Conservation (phyloP, 2,329 filamentous ascomycete genomes). For the Cordyceps tenuipes region DNA sequence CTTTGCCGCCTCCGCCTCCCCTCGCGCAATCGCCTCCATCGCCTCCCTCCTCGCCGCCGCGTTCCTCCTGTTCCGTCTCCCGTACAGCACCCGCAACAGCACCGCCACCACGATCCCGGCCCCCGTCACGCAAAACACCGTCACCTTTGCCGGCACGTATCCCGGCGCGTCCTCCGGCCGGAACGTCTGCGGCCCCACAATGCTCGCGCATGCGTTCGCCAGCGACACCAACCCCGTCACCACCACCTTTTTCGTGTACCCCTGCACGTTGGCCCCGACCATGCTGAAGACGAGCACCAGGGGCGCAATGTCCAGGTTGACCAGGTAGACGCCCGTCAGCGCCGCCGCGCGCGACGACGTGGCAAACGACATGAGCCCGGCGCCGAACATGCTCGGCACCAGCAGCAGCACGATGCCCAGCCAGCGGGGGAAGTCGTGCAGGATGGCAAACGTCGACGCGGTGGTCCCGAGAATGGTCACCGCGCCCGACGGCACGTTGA, state of each 20-base stretch:
- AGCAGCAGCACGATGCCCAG: conserved; percentile 19
- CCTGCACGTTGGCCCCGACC: conserved; percentile 39
- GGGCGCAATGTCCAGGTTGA: conserved; percentile 40
- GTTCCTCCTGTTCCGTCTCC: conserved; percentile 31
- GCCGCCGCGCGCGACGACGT: conserved; percentile 21
- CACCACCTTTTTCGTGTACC: conserved; percentile 43
- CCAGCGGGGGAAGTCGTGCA: conserved; percentile 22
- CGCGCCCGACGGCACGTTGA: conserved; percentile 29
- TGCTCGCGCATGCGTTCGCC: conserved; percentile 44
- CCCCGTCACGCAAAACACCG: conserved; percentile 30
- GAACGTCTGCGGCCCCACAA: conserved; percentile 50
- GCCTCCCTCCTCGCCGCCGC: conserved; percentile 23
- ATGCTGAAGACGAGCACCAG: conserved; percentile 46
- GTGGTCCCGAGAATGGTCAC: conserved; percentile 18
- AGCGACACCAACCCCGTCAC: conserved; percentile 41
- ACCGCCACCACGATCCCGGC: conserved; percentile 21
- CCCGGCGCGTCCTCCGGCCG: conserved; percentile 41
- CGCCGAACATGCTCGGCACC: conserved; percentile 18
- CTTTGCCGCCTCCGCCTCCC: conserved; percentile 18
- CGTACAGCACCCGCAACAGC: conserved; percentile 25
- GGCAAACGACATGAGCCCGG: conserved; percentile 21
- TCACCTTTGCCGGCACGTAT: conserved; percentile 45
- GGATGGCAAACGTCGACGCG: conserved; percentile 17
- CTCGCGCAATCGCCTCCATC: conserved; percentile 24
- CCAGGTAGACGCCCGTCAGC: conserved; percentile 21